Conservation (phyloP, 2,329 filamentous ascomycete species). For the Pleoardoris graminearum region DNA sequence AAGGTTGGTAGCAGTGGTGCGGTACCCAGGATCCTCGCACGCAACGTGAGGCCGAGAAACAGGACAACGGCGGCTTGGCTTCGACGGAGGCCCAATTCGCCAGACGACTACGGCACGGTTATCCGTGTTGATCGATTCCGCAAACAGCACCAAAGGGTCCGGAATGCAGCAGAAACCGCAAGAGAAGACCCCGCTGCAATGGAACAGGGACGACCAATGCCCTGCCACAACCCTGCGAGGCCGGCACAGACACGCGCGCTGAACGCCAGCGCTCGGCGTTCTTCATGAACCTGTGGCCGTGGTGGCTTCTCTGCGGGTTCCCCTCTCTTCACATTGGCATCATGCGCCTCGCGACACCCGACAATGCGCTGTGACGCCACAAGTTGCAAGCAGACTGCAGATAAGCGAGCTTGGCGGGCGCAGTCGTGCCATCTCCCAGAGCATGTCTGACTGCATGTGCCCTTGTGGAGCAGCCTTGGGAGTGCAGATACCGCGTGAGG, state of each 20-base stretch:
- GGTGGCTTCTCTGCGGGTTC: conserved; percentile 33
- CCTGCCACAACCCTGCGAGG: background rate
- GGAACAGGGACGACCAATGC: conserved; percentile 13
- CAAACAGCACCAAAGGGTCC: conserved; percentile 22
- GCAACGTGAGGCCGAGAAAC: conserved; percentile 1
- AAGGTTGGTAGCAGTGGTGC: conserved; percentile 2
- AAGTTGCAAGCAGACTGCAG: conserved; percentile 28
- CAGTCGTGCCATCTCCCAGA: conserved; percentile 16
- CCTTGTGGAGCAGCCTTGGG: background rate
- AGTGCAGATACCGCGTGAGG: background rate
- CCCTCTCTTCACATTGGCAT: conserved; percentile 20
- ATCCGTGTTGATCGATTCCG: conserved; percentile 30
- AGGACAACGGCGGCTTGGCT: conserved; percentile 14
- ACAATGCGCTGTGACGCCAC: conserved; percentile 35
- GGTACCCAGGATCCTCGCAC: conserved; percentile 4
- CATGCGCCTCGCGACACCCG: conserved; percentile 21
- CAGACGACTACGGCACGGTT: conserved; percentile 14
- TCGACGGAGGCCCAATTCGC: conserved; percentile 14
- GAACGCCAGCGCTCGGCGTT: background rate
- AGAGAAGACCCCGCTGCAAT: conserved; percentile 27
- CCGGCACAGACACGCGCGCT: background rate
- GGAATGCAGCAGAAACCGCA: conserved; percentile 26
- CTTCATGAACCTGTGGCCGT: conserved; percentile 29
- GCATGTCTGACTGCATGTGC: conserved; percentile 1
- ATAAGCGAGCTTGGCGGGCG: conserved; percentile 41